Evolutionary conservation across 805 yeast species (phyloP).

Genomic region (Candida montana): DNA sequence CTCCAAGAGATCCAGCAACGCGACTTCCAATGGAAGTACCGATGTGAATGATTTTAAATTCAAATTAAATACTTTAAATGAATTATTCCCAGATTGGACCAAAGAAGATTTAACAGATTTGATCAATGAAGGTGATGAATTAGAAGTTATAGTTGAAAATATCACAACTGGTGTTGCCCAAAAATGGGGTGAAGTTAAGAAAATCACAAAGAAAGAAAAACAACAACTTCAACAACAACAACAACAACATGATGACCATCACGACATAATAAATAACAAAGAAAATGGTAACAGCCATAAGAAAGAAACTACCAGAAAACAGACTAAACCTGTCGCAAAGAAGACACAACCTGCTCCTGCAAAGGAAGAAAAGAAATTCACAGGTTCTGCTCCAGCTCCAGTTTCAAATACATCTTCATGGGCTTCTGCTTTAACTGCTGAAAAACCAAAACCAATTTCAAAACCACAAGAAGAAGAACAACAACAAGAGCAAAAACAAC

Average conservation of each 20-base stretch:
- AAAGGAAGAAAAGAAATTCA: constrained; percentile 10
- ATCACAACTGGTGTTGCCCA: constrained; percentile 86
- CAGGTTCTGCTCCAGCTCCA: constrained; percentile 18
- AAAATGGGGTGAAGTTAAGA: constrained; percentile 92
- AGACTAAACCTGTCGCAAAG: constrained; percentile 7
- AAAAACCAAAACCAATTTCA: constrained; percentile 18
- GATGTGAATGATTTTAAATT: constrained; percentile 30
- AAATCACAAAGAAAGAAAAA: constrained; percentile 52
- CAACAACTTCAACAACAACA: constrained; percentile 26
- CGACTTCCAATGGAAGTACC: constrained; percentile 22
- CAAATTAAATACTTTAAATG: constrained; percentile 56
- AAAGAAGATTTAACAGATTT: constrained; percentile 74
- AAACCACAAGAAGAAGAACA: constrained; percentile 12
- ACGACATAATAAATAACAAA: constrained; percentile 20
- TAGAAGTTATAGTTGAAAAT: constrained; percentile 77
- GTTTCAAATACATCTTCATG: constrained; percentile 21
- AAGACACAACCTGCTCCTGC: constrained; percentile 16
- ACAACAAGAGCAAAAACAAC: constrained; percentile 4
- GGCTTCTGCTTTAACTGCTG: constrained; percentile 25
- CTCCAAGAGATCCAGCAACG: constrained; percentile 36
- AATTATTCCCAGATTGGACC: constrained; percentile 94
- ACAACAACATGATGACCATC: constrained; percentile 15
- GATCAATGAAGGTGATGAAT: constrained; percentile 68
- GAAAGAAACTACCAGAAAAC: constrained; percentile 10
- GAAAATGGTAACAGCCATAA: constrained; percentile 15